Percentiles rank a stretch among this genome's conserved stretches.
Evolutionary conservation across 176 grass and related monocot species (phyloP).

Genomic region (Poa pratensis): DNA sequence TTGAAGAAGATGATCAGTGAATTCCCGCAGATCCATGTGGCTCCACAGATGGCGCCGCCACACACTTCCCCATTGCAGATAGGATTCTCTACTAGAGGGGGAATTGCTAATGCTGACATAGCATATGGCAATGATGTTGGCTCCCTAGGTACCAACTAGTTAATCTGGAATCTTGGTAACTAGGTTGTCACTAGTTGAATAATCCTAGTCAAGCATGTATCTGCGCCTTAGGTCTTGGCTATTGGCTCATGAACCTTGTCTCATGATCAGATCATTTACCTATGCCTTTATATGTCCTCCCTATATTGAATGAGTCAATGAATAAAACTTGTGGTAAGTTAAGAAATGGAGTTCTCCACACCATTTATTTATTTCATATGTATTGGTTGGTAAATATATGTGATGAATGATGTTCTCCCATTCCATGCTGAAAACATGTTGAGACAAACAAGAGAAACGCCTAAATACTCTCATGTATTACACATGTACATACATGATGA

Average conservation of each 20-base stretch:
- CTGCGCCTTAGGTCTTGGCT: not conserved
- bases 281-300: not conserved
- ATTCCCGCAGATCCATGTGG: not conserved
- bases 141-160: not conserved
- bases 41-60: not conserved
- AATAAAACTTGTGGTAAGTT: not conserved
- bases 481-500: no score
- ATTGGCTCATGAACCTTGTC: not conserved
- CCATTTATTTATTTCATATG: no score
- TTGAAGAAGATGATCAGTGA: not conserved
- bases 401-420: no score
- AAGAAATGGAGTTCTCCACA: no score
- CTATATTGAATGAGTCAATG: not conserved
- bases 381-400: no score
- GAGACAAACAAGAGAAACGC: no score
- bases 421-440: no score
- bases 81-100: not conserved
- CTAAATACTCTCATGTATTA: no score
- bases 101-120: not conserved
- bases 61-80: not conserved
- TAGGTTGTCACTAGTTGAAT: not conserved
- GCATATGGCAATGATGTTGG: not conserved
- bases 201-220: not conserved
- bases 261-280: not conserved
- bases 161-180: not conserved